These are phyloP conservation scores for Jaltomata sinuosa DNA, from an alignment of 257 asterid genomes.

Conservation along the genomic window DNA sequence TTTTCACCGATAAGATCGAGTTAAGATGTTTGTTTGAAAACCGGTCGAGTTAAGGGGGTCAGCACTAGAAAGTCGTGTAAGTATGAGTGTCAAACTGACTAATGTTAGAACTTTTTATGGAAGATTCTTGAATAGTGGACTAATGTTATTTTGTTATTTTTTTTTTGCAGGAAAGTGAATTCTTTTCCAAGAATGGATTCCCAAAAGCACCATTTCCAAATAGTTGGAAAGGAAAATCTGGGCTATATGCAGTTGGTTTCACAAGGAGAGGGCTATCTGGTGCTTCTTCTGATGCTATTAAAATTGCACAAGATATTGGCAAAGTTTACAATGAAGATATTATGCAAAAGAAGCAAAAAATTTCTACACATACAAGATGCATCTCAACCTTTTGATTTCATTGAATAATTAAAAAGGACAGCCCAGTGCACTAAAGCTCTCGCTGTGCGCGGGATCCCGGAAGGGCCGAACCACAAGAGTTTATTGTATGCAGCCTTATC, in stretches of 20 bases:
- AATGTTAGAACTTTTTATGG: background rate
- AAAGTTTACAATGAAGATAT: slow-evolving; percentile 3
- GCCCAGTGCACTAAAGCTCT: too few relatives aligned
- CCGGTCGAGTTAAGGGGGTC: background rate
- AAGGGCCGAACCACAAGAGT: too few relatives aligned
- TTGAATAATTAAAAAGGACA: too few relatives aligned
- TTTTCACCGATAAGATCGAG: background rate
- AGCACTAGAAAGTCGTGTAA: too few relatives aligned
- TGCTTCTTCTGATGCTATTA: slow-evolving; percentile 13
- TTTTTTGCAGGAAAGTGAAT: slow-evolving; percentile 7
- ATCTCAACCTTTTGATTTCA: slow-evolving; percentile 10
- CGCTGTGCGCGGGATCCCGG: too few relatives aligned
- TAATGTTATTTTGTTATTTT: background rate
- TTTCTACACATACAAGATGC: background rate
- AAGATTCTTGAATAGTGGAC: background rate
- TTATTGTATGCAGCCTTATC: too few relatives aligned
- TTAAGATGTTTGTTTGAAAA: background rate
- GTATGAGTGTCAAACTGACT: background rate
- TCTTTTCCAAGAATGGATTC: slow-evolving; percentile 8
- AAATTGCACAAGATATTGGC: slow-evolving; percentile 12
- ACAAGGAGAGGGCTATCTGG: slow-evolving; percentile 12
- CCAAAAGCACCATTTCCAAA: slow-evolving; percentile 9
- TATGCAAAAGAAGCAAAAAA: slow-evolving; percentile 8
- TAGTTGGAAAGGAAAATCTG: slow-evolving; percentile 12
- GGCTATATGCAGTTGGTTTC: slow-evolving; percentile 16